Evolutionary conservation across 1,139 yeast species (phyloP), one percentile per base, ranked within the genome.

Genomic region (Sugiyamaella castrensis): DNA sequence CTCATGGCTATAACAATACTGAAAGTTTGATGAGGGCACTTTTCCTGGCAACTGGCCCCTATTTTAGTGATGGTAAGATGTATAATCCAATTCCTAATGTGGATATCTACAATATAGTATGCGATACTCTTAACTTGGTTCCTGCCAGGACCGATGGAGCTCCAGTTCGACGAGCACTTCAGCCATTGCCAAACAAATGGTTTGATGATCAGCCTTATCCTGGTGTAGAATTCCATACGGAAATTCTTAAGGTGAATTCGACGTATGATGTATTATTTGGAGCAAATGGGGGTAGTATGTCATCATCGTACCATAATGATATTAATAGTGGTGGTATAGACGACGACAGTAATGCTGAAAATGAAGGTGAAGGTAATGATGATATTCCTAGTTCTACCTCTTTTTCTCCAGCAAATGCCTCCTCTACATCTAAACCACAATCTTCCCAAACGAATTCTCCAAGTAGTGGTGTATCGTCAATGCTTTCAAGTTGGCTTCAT

Each of bases 41-140:
- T 11, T 91, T 91, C 63, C 61, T 87, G 39, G 96, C 84, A 0
- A 67, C 76, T 7, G 98, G 98, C 0, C 97, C 97, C 1, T 86
- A 77, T 62, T 88, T 88, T 66, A 63, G 75, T 40, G 53, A 62
- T 0, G 65, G 64, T 8, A 62, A 66, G 13, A 51, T 43, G 48
- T 66, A 84, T 27, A 65, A 71, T 53, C 95, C 96, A 1, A 86
- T 91, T 61, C 71, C 73, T 7, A 91, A 88, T 63, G 72, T 77
- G 8, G 87, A 87, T 53, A 75, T 91, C 8, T 91, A 87, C 66
- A 81, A 84, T 57, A 72, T 89, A 33, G 57, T 91, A 2, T 86
- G 96, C 65, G 87, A 84, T 27, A 73, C 87, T 1, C 69, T 87
- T 46, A 75, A 77, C 40, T 58, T 87, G 32, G 55, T 52, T 2